phyloP scores from a whole-genome alignment of 192 early-diverging fungal genomes.

The Phlyctochytrium arcticum region DNA sequence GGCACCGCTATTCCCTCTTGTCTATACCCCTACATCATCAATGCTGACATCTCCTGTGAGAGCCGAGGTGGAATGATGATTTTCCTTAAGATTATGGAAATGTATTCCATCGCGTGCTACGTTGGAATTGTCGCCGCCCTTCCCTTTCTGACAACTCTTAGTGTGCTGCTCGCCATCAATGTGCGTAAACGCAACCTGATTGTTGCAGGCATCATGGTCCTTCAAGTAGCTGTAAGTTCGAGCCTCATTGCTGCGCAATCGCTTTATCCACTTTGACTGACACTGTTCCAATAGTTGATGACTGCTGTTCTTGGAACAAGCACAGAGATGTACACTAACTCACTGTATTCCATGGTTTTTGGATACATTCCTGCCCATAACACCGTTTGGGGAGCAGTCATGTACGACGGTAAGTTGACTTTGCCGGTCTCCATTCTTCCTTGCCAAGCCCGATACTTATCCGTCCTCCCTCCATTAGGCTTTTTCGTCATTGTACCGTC shows the following conservation, averaged over 20 bases:
- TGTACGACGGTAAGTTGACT: no score
- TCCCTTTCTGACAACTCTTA: neutral
- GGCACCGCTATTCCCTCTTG: neutral
- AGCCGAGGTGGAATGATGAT: neutral
- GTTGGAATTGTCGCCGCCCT: neutral
- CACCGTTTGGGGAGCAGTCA: neutral
- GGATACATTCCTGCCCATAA: neutral
- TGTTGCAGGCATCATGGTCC: neutral
- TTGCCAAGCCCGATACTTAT: neutral
- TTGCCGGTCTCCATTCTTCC: no score
- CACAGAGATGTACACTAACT: neutral
- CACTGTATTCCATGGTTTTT: neutral
- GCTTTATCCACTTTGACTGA: neutral
- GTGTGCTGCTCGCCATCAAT: neutral
- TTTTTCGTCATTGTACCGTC: neutral
- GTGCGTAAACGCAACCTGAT: no score
- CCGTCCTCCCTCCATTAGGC: neutral
- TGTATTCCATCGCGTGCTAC: neutral
- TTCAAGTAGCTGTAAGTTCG: neutral
- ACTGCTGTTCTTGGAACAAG: neutral
- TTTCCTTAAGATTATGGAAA: neutral
- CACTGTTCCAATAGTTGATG: neutral
- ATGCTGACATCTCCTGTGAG: neutral
- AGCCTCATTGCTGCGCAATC: neutral
- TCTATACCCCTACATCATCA: neutral